Conservation (phyloP, 2,329 filamentous ascomycete genomes). For the Fusarium sp. region DNA sequence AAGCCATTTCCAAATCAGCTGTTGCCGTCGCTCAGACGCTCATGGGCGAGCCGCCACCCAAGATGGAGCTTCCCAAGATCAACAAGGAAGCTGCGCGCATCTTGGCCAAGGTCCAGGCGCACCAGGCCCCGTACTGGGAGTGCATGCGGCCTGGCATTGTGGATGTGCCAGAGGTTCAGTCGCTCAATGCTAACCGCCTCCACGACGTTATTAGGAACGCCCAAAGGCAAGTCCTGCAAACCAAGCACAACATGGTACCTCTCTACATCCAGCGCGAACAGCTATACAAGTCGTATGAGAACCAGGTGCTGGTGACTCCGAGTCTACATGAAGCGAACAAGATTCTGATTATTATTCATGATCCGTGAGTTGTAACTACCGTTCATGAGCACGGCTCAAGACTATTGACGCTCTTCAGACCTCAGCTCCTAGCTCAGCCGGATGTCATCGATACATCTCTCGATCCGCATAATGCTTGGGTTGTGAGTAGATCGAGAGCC, state of each 20-base stretch:
- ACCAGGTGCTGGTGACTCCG: constrained; percentile 86
- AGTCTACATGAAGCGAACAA: constrained; percentile 74
- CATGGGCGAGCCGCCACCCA: constrained; percentile 91
- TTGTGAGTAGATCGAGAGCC: constrained; percentile 68
- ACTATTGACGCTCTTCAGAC: constrained; percentile 54
- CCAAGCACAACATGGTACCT: constrained; percentile 81
- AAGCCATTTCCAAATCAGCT: constrained; percentile 92
- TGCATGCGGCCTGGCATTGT: constrained; percentile 81
- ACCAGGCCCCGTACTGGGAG: constrained; percentile 82
- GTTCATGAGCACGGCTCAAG: not conserved
- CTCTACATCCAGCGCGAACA: constrained; percentile 81
- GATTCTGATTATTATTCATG: constrained; percentile 88
- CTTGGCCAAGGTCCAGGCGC: constrained; percentile 68
- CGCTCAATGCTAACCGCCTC: constrained; percentile 70
- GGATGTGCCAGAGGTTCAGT: constrained; percentile 63
- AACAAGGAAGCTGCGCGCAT: constrained; percentile 68
- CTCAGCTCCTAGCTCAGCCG: constrained; percentile 75
- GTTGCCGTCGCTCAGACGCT: constrained; percentile 90
- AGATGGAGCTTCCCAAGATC: constrained; percentile 67
- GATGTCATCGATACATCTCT: constrained; percentile 78
- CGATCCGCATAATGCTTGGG: constrained; percentile 86
- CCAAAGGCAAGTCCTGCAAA: constrained; percentile 77
- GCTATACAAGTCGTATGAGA: constrained; percentile 82
- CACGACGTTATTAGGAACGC: constrained; percentile 84
- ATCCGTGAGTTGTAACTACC: constrained; percentile 71